Percentiles rank a stretch among this genome's conserved stretches.
These are phyloP conservation scores for Hymenoscyphus fructigenus DNA, from an alignment of 2,329 filamentous ascomycete genomes.

Conservation along the genomic window DNA sequence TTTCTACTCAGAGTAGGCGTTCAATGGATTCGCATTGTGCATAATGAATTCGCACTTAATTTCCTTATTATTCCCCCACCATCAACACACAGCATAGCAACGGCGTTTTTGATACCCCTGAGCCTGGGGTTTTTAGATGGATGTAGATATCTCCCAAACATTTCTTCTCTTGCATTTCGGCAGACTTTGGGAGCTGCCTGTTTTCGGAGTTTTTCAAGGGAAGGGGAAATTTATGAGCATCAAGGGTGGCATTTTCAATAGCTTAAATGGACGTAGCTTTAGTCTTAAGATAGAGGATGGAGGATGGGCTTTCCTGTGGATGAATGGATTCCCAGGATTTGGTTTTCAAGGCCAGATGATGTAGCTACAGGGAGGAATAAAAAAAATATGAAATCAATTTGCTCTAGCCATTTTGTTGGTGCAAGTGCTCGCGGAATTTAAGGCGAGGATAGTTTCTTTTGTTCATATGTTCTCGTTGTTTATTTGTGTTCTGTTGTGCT, in stretches of 20 bases:
- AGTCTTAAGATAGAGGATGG: background rate
- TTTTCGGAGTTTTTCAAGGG: background rate
- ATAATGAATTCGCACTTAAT: background rate
- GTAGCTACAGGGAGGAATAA: background rate
- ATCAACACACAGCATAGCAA: slow-evolving; percentile 1
- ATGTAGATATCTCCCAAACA: background rate
- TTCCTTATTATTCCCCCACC: background rate
- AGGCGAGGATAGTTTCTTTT: background rate
- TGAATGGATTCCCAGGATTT: background rate
- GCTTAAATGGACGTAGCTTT: background rate
- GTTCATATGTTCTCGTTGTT: background rate
- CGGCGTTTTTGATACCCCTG: slow-evolving; percentile 3
- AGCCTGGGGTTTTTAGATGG: background rate
- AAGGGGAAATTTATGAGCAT: background rate
- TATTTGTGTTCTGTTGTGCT: too few species aligned
- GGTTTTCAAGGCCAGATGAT: background rate
- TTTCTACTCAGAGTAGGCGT: background rate
- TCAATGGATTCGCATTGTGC: too few species aligned
- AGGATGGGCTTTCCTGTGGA: background rate
- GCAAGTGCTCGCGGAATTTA: background rate
- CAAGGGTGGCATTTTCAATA: background rate
- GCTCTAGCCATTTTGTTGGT: background rate
- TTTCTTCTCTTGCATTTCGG: background rate
- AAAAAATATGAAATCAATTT: background rate
- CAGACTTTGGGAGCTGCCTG: background rate